Conservation (phyloP, 2,329 filamentous ascomycete genomes). For the Chrysoporthe deuterocubensis region DNA sequence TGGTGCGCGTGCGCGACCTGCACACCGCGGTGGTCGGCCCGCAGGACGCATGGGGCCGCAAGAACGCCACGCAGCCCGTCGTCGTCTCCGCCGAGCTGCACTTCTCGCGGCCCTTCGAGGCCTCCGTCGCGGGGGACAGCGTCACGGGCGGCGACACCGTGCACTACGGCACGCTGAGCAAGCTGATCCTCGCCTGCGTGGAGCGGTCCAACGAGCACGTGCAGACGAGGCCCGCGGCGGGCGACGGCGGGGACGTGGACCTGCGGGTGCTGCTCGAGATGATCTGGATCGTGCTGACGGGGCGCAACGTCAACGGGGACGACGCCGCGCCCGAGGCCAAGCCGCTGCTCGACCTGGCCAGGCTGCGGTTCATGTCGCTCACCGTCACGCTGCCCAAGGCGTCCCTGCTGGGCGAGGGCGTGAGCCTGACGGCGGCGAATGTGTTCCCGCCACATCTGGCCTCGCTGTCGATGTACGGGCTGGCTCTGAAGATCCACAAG, state of each 20-base stretch:
- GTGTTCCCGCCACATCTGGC: conserved; percentile 40
- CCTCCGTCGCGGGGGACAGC: conserved; percentile 61
- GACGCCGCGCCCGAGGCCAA: conserved; percentile 36
- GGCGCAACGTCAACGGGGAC: conserved; percentile 39
- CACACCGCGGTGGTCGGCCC: conserved; percentile 59
- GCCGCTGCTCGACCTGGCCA: conserved; percentile 41
- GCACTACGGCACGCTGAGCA: conserved; percentile 74
- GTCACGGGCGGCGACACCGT: conserved; percentile 69
- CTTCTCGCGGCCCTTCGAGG: conserved; percentile 59
- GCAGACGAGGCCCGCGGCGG: conserved; percentile 36
- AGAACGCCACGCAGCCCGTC: conserved; percentile 62
- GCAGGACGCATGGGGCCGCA: conserved; percentile 70
- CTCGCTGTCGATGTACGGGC: conserved; percentile 36
- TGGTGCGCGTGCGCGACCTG: conserved; percentile 66
- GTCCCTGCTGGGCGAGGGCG: conserved; percentile 65
- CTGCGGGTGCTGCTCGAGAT: conserved; percentile 41
- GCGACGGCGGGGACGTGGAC: conserved; percentile 29
- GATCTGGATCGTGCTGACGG: conserved; percentile 45
- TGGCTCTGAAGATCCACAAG: conserved; percentile 55
- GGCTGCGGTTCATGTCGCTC: conserved; percentile 54
- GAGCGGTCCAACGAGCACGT: conserved; percentile 25
- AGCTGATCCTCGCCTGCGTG: conserved; percentile 60
- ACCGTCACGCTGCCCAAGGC: conserved; percentile 68
- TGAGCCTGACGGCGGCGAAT: conserved; percentile 54
- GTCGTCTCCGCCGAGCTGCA: conserved; percentile 63